phyloP scores from a whole-genome alignment of 2,329 filamentous ascomycete genomes.

The Hansfordia pulvinata region DNA sequence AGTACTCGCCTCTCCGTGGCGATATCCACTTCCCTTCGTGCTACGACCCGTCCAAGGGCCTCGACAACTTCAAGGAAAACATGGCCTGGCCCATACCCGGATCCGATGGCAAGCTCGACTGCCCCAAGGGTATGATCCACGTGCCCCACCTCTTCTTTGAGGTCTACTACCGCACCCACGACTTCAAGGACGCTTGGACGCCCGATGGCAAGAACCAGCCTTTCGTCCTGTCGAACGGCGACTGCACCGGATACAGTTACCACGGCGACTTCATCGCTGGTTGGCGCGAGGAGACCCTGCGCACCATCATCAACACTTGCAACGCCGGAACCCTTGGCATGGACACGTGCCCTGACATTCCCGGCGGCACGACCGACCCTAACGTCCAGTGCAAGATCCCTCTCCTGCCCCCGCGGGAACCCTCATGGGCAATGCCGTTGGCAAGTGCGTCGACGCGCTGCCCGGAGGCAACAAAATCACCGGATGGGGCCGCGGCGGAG shows the following conservation, averaged over 20 bases:
- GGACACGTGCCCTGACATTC: conserved; percentile 46
- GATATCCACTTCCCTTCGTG: conserved; percentile 63
- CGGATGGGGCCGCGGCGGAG: conserved; percentile 32
- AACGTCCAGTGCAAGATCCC: conserved; percentile 38
- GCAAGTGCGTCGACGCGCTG: conserved; percentile 25
- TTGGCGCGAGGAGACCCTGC: conserved; percentile 53
- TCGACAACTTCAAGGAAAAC: conserved; percentile 48
- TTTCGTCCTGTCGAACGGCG: conserved; percentile 57
- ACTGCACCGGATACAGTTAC: conserved; percentile 54
- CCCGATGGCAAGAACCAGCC: conserved; percentile 39
- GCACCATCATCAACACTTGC: conserved; percentile 55
- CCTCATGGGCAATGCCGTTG: conserved; percentile 28
- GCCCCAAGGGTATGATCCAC: conserved; percentile 39
- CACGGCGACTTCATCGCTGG: conserved; percentile 64
- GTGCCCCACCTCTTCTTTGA: conserved; percentile 44
- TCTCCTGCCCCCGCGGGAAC: conserved; percentile 28
- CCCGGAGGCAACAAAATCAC: conserved; percentile 41
- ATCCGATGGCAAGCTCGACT: conserved; percentile 35
- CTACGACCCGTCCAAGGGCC: conserved; percentile 51
- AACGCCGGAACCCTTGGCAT: conserved; percentile 44
- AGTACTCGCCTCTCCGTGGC: conserved; percentile 45
- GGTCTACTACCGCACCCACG: conserved; percentile 44
- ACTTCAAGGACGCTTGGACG: conserved; percentile 38
- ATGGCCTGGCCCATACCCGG: conserved; percentile 45
- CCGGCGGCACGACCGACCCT: conserved; percentile 33